Conservation (phyloP, 2,329 filamentous ascomycete species). For the Escovopsis weberi region DNA sequence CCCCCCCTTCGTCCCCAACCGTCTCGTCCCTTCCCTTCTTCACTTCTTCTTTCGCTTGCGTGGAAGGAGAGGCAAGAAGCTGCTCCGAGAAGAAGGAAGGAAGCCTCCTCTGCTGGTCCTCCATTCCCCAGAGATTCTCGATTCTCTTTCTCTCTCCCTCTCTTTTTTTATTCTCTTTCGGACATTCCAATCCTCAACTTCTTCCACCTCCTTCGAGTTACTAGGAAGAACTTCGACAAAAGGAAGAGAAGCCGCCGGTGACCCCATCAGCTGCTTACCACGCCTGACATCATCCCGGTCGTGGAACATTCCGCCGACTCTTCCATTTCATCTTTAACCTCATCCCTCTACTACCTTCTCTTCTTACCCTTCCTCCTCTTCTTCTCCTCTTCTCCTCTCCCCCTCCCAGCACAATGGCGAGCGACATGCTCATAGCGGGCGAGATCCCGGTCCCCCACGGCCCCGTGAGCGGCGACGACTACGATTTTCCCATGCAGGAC, state of each 20-base stretch:
- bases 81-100: too few species aligned
- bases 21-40: not conserved
- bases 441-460: slow-evolving; percentile 42
- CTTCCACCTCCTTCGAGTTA: too few species aligned
- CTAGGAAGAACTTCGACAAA: not conserved
- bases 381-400: slow-evolving; percentile 2
- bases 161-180: not conserved
- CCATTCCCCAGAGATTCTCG: not conserved
- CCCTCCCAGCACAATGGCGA: slow-evolving; percentile 1
- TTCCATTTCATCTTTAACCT: too few species aligned
- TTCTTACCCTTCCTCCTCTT: not conserved
- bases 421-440: slow-evolving; percentile 23
- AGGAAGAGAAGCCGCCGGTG: not conserved
- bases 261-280: not conserved
- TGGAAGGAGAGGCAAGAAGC: not conserved
- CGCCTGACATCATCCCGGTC: not conserved
- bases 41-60: not conserved
- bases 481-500: slow-evolving; percentile 28
- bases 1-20: not conserved
- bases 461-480: slow-evolving; percentile 31
- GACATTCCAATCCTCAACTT: not conserved
- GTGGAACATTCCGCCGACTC: too few species aligned
- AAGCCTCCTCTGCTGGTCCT: not conserved
- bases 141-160: not conserved
- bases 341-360: too few species aligned